Base-by-base conservation (phyloP, 768 basidiomycete genomes). In the Trametes gibbosa region DNA sequence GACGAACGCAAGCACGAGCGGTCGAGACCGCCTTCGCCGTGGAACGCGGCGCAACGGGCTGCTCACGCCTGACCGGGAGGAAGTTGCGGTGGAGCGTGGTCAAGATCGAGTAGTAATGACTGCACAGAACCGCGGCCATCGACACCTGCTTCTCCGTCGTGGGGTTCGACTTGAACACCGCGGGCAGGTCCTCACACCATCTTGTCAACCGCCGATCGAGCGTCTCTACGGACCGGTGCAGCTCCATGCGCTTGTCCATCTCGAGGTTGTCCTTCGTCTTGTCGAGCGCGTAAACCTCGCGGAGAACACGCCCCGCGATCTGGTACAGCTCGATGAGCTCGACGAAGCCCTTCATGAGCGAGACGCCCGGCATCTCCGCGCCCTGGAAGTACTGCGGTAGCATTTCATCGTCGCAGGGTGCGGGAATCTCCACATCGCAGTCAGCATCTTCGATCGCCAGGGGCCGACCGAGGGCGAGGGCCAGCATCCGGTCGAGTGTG, bases 41-140 rank as follows among this genome's bases (percentile, higher is more conserved):
- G 19, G 92, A 93, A 62, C 84, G 85, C 6, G 88, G 83, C 27
- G 82, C 81, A 21, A 85, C 76, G 10, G 82, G 78, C 66, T 86
- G 84, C 63, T 90, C 92, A 32, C 81, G 84, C 69, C 82, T 86
- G 50, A 92, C 85, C 10, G 92, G 92, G 8, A 94, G 77, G 65
- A 93, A 86, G 71, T 93, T 93, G 48, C 92, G 90, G 68, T 94
- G 92, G 48, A 94, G 83, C 5, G 92, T 92, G 4, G 90, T 92
- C 66, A 92, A 76, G 42, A 94, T 81, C 16, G 90, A 92, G 72
- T 95, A 95, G 68, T 93, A 94, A 69, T 93, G 90, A 65, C 90
- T 90, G 79, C 86, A 92, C 12, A 94, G 80, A 37, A 92, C 87
- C 42, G 89, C 87, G 12, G 88, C 89, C 86, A 93, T 90, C 0